phyloP scores from a whole-genome alignment of 139 green algal species.

The Pleodorina starrii region DNA sequence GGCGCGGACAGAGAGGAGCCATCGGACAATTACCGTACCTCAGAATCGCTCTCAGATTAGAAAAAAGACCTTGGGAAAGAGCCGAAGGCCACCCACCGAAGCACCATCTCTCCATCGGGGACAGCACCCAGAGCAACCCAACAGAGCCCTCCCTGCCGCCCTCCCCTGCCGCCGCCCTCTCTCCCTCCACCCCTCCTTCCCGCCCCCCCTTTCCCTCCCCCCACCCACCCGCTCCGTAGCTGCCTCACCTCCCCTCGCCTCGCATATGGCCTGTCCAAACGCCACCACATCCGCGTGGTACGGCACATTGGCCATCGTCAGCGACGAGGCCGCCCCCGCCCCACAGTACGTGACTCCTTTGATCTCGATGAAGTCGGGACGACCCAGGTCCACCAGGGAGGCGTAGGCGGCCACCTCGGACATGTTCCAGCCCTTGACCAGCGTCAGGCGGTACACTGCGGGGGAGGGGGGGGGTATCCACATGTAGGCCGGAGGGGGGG shows the following conservation, averaged over 20 bases:
- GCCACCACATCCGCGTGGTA: slow-evolving; percentile 84
- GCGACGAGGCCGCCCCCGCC: slow-evolving; percentile 56
- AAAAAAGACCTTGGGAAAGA: no score
- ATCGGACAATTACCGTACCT: no score
- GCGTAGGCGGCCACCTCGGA: slow-evolving; percentile 79
- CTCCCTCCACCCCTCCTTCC: no score
- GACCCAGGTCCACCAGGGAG: slow-evolving; percentile 64
- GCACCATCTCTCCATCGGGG: no score
- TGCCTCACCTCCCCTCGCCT: slow-evolving; percentile 55
- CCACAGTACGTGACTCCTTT: slow-evolving; percentile 91
- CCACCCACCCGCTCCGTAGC: no score
- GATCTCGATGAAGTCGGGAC: slow-evolving; percentile 91
- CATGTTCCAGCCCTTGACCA: slow-evolving; percentile 90
- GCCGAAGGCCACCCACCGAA: no score
- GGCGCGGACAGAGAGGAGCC: no score
- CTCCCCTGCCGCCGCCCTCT: neutral
- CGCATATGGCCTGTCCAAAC: slow-evolving; percentile 77
- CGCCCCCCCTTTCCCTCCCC: no score
- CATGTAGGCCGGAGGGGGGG: neutral
- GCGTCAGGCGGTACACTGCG: slow-evolving; percentile 72
- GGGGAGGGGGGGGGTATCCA: neutral
- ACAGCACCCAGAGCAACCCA: no score
- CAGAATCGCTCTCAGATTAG: no score
- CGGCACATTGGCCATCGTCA: slow-evolving; percentile 91
- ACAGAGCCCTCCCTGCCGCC: neutral